phyloP scores from a whole-genome alignment of 352 stramenopile species.

The Pythium utonaiense region DNA sequence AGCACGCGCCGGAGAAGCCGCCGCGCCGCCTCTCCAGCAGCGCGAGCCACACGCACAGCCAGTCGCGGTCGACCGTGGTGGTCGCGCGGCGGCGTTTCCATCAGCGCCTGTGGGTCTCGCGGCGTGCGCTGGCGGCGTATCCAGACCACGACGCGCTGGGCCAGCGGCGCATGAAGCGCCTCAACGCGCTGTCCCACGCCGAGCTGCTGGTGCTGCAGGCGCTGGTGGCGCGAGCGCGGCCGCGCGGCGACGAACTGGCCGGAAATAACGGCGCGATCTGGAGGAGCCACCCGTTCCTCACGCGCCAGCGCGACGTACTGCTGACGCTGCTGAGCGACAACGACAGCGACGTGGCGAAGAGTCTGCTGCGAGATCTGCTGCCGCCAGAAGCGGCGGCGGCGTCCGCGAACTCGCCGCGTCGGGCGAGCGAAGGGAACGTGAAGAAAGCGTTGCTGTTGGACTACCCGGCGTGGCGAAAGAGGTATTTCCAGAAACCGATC shows the following conservation, averaged over 20 bases:
- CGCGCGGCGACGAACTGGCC: slow-evolving; percentile 7
- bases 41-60: slow-evolving; percentile 19
- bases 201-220: slow-evolving; percentile 60
- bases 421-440: slow-evolving; percentile 6
- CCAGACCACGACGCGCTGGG: slow-evolving; percentile 5
- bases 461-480: slow-evolving; percentile 31
- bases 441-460: slow-evolving; percentile 17
- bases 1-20: neutral
- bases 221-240: slow-evolving; percentile 28
- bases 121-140: neutral
- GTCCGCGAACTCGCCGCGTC: slow-evolving; percentile 18
- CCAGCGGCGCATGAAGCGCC: slow-evolving; percentile 19
- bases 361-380: neutral
- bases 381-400: no score
- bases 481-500: slow-evolving; percentile 38
- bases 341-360: neutral
- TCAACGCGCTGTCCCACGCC: slow-evolving; percentile 51
- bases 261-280: slow-evolving; percentile 2
- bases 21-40: slow-evolving; percentile 10
- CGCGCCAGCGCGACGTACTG: slow-evolving; percentile 5
- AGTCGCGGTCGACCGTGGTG: slow-evolving; percentile 19
- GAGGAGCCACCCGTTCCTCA: slow-evolving; percentile 18
- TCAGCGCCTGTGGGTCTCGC: neutral
- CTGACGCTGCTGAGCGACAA: slow-evolving; percentile 12
- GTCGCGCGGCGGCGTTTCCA: slow-evolving; percentile 2